Evolutionary conservation across 2,329 filamentous ascomycete species (phyloP), one percentile per base, ranked within the genome.

Genomic region (Calonectria hawksworthii): DNA sequence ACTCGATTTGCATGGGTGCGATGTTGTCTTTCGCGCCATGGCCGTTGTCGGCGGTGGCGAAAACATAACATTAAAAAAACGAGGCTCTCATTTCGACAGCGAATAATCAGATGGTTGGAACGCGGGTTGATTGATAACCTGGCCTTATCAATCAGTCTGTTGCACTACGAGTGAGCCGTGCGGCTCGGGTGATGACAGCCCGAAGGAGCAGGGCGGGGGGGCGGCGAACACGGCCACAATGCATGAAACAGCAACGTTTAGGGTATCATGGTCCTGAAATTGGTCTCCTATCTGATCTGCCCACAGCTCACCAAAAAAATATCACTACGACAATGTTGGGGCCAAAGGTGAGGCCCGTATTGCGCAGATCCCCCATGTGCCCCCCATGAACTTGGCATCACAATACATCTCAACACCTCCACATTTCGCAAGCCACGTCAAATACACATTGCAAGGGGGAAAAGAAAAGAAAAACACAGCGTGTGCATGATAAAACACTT

Each of bases 401-500:
- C 34, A 41, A 23, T 36, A 41, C 56, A 63, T 63, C 56, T 63
- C 56, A 63, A 11, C 41, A 34, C 41, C 10, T 65, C 28, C 26
- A 44, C 61, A 26, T 64, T 64, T 32, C 38, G 50, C 61, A 65
- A 32, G 28, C 41, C 52, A 56, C 52, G 26, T 41, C 23, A 8
- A 23, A 5, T 21, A 38, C 56, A 13, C 21, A 44, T 18, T 16
- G n/a, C 52, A 26, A 3, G n/a, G 16, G 21, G 14, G 13, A n/a
- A 32, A 32, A 23, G 59, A 59, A 21, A 6, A n/a, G n/a, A 32
- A 23, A 66, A 59, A 21, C 9, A 28, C 26, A 18, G 9, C 61
- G 51, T 26, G 44, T 36, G 52, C 23, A 8, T 38, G 21, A 54
- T 50, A 59, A 70, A 72, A 66, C 72, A 70, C 73, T 79, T 79